A percentile compares a stretch with the other conserved stretches of the same genome.
These are phyloP conservation scores for Xylaria sp. DNA, from an alignment of 2,329 filamentous ascomycete species.

Conservation along the genomic window DNA sequence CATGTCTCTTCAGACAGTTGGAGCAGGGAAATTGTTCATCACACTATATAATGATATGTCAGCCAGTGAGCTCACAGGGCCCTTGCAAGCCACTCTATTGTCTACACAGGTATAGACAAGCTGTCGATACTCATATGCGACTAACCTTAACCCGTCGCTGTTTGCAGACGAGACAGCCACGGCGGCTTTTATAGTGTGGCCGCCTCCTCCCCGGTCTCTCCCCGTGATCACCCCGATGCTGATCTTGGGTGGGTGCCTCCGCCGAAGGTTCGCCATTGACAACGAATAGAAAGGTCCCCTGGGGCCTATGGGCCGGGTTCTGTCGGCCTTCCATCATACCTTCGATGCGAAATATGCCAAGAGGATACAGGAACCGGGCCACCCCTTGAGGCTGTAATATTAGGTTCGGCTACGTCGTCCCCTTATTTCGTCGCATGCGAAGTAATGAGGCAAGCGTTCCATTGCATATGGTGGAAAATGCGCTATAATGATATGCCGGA, in stretches of 20 bases:
- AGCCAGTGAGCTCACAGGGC: not conserved
- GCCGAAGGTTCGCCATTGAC: slow-evolving; percentile 13
- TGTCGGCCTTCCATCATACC: slow-evolving; percentile 5
- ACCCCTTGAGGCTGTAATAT: not conserved
- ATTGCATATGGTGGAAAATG: not conserved
- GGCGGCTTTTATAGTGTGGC: slow-evolving; percentile 27
- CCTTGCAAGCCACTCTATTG: not conserved
- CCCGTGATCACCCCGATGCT: not conserved
- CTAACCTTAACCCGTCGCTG: slow-evolving; percentile 28
- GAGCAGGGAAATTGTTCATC: slow-evolving; percentile 25
- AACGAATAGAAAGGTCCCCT: slow-evolving; percentile 10
- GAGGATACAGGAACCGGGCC: not conserved
- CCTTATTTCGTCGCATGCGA: not conserved
- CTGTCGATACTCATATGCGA: not conserved
- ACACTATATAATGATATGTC: slow-evolving; percentile 17
- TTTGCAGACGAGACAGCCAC: slow-evolving; percentile 29
- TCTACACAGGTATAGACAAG: not conserved
- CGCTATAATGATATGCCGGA: not conserved
- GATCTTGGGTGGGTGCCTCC: not conserved
- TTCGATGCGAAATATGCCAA: not conserved
- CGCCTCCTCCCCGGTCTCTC: slow-evolving; percentile 9
- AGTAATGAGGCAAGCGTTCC: not conserved
- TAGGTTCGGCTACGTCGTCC: not conserved
- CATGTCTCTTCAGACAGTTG: slow-evolving; percentile 23
- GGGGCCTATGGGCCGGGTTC: not conserved